Percentiles rank a stretch among this genome's conserved stretches.
Evolutionary conservation across 805 yeast species (phyloP).

Genomic region (Wickerhamiella sorbophila): DNA sequence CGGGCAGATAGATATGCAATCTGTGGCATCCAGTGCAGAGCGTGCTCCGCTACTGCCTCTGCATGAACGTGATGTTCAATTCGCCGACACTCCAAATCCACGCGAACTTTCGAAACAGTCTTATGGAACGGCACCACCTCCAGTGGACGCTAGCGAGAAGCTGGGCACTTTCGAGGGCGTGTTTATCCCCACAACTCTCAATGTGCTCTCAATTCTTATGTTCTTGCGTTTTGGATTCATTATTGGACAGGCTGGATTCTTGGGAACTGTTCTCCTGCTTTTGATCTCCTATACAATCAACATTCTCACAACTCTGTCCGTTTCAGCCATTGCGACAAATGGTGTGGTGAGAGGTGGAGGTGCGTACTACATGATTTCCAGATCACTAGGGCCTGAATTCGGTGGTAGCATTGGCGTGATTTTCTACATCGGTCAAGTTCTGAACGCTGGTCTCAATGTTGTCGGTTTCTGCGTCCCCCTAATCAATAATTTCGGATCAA

Average conservation of each 20-base stretch:
- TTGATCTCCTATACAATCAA: slow-evolving; percentile 66
- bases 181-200: slow-evolving; percentile 82
- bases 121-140: no score
- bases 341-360: slow-evolving; percentile 98
- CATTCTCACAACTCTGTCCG: slow-evolving; percentile 71
- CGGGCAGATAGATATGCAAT: neutral
- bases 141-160: slow-evolving; percentile 35
- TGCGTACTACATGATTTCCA: slow-evolving; percentile 91
- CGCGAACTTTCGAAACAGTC: no score
- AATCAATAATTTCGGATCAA: slow-evolving; percentile 56
- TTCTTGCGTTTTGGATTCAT: slow-evolving; percentile 91
- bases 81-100: slow-evolving; percentile 1
- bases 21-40: slow-evolving; percentile 1
- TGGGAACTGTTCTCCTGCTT: slow-evolving; percentile 59
- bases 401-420: slow-evolving; percentile 96
- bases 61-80: slow-evolving; percentile 3
- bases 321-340: slow-evolving; percentile 92
- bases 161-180: slow-evolving; percentile 80
- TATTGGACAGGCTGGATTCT: slow-evolving; percentile 82
- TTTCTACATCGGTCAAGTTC: slow-evolving; percentile 85
- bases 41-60: slow-evolving; percentile 5
- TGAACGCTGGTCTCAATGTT: slow-evolving; percentile 79
- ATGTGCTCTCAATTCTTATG: slow-evolving; percentile 88
- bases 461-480: slow-evolving; percentile 93
- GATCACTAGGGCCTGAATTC: slow-evolving; percentile 93